Evolutionary conservation across 2,329 filamentous ascomycete species (phyloP).

Genomic region (Monascus ruber): DNA sequence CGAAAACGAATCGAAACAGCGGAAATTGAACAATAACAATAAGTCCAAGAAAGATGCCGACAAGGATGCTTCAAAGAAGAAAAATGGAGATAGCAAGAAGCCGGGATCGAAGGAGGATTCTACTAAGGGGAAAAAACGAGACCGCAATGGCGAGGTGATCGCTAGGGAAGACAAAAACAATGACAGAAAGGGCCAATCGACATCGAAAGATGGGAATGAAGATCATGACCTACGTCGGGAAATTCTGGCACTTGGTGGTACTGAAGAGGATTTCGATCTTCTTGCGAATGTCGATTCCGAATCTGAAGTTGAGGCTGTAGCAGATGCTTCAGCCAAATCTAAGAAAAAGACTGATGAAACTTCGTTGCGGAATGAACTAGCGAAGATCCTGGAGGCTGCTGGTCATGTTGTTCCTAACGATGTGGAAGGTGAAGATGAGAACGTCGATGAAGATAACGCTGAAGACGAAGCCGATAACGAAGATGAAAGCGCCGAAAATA

Average conservation of each 20-base stretch:
- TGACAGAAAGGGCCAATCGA: conserved; percentile 10
- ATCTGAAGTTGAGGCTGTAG: conserved; percentile 32
- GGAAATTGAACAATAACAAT: conserved; percentile 8
- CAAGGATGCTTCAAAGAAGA: conserved; percentile 3
- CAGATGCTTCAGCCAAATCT: conserved; percentile 11
- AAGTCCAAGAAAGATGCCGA: conserved; percentile 18
- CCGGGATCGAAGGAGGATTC: conserved; percentile 12
- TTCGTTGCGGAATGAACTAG: conserved; percentile 30
- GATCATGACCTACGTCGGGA: conserved; percentile 30
- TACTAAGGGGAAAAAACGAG: conserved; percentile 33
- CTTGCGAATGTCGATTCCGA: conserved; percentile 35
- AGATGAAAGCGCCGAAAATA: conserved; percentile 27
- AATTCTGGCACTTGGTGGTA: conserved; percentile 37
- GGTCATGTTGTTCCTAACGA: conserved; percentile 27
- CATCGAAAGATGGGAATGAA: conserved; percentile 9
- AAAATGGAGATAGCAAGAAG: conserved; percentile 12
- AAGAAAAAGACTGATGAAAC: conserved; percentile 20
- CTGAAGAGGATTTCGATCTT: conserved; percentile 38
- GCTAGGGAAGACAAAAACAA: conserved; percentile 20
- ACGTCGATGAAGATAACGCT: conserved; percentile 15
- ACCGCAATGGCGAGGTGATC: conserved; percentile 36
- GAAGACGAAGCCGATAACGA: conserved; percentile 27
- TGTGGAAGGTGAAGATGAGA: conserved; percentile 18
- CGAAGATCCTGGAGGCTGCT: conserved; percentile 24
- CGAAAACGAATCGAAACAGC: conserved; percentile 16